phyloP scores from a whole-genome alignment of 1,284 basidiomycete genomes.

The Pisolithus thermaeus region DNA sequence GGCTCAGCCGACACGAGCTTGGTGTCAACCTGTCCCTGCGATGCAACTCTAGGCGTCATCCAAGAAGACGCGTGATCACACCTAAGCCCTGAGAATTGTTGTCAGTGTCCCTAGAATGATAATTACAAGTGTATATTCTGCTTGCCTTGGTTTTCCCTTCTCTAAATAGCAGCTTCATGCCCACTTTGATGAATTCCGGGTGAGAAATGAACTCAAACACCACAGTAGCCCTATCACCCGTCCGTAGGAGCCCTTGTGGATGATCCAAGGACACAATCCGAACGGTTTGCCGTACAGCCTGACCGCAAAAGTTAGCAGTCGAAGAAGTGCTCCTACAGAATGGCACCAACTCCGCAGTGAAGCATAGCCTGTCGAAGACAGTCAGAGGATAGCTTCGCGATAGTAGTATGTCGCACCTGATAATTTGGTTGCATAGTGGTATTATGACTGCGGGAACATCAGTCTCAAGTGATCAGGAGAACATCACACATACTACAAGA shows the following conservation, averaged over 20 bases:
- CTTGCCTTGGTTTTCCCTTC: conserved; percentile 89
- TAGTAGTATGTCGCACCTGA: conserved; percentile 46
- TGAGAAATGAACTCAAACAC: conserved; percentile 88
- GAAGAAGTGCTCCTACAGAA: background rate
- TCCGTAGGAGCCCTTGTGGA: conserved; percentile 80
- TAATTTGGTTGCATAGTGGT: conserved; percentile 89
- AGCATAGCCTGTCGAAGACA: conserved; percentile 62
- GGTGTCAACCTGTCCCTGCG: too few relatives aligned
- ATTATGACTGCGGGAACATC: conserved; percentile 61
- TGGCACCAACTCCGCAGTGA: conserved; percentile 66
- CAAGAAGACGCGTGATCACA: conserved; percentile 35
- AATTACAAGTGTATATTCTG: background rate
- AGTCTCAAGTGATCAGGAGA: conserved; percentile 4
- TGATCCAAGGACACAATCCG: conserved; percentile 86
- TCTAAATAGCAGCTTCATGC: conserved; percentile 86
- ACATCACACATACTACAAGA: conserved; percentile 59
- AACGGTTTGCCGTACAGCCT: conserved; percentile 88
- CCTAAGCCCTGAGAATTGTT: conserved; percentile 33
- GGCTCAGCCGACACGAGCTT: too few relatives aligned
- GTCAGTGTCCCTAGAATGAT: background rate
- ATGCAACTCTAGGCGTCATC: conserved; percentile 12
- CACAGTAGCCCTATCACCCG: conserved; percentile 86
- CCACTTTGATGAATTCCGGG: conserved; percentile 87
- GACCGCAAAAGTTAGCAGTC: conserved; percentile 6
- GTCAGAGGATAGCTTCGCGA: background rate